Evolutionary conservation across 169 alveolate genomes (phyloP).

Genomic region (Amoebophrya sp.): DNA sequence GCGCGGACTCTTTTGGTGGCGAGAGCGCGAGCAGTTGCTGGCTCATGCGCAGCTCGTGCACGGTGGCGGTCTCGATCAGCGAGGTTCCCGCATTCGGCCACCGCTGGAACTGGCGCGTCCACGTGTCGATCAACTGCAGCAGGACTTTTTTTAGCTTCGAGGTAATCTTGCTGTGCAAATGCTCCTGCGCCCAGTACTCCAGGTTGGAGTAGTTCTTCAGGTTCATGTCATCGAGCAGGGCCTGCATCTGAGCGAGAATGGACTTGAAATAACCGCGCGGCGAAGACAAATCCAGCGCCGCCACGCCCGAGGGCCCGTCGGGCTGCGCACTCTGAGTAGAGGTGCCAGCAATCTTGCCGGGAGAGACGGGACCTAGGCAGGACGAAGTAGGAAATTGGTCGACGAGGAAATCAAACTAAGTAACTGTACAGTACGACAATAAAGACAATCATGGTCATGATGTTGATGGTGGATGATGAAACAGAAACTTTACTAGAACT

Average conservation of each 20-base stretch:
- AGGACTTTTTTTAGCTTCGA: neutral
- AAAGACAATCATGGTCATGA: neutral
- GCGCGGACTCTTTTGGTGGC: constrained; percentile 38
- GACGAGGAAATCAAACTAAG: neutral
- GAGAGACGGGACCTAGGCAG: no score
- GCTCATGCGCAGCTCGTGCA: constrained; percentile 20
- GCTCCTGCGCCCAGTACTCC: constrained; percentile 15
- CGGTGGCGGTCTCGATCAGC: constrained; percentile 13
- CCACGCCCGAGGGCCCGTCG: neutral
- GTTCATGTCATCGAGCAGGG: constrained; percentile 28
- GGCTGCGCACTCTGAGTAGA: no score
- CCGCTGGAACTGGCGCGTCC: constrained; percentile 25
- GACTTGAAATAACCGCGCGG: neutral
- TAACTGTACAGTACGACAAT: neutral
- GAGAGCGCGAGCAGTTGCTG: constrained; percentile 28
- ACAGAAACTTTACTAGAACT: neutral
- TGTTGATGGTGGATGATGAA: neutral
- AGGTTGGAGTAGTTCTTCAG: constrained; percentile 30
- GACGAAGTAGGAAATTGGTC: no score
- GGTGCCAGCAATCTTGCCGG: no score
- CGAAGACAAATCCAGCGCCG: neutral
- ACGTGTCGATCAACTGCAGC: constrained; percentile 16
- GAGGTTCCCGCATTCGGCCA: constrained; percentile 34
- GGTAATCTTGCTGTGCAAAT: neutral
- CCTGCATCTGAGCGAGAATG: constrained; percentile 12